These are phyloP conservation scores for Penicillium thymicola DNA, from an alignment of 2,329 filamentous ascomycete species.

Conservation along the genomic window DNA sequence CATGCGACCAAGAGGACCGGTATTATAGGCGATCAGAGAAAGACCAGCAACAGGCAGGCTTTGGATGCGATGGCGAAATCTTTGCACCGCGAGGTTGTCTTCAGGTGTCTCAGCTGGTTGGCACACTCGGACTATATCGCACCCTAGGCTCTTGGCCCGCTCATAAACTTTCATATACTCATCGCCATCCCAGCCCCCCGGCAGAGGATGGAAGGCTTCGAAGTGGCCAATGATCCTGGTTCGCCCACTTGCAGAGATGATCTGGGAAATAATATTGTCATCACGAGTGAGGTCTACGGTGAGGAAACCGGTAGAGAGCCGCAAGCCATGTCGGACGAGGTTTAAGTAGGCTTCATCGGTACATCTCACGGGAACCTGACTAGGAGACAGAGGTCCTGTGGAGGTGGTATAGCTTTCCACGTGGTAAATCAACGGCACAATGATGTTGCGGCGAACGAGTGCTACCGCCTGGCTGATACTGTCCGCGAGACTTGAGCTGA, in stretches of 20 bases:
- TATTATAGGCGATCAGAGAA: conserved; percentile 63
- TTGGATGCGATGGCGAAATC: conserved; percentile 52
- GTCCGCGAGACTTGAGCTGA: conserved; percentile 40
- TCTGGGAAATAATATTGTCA: conserved; percentile 48
- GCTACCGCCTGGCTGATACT: conserved; percentile 59
- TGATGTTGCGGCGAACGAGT: conserved; percentile 60
- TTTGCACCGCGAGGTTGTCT: conserved; percentile 61
- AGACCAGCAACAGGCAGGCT: conserved; percentile 44
- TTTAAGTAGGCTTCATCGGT: conserved; percentile 50
- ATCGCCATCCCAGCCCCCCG: conserved; percentile 55
- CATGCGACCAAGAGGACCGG: conserved; percentile 58
- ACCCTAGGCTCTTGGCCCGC: conserved; percentile 56
- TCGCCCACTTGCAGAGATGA: conserved; percentile 52
- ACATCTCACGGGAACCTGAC: conserved; percentile 24
- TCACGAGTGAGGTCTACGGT: conserved; percentile 61
- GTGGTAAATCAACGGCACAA: conserved; percentile 58
- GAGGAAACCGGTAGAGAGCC: conserved; percentile 61
- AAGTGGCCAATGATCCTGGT: conserved; percentile 63
- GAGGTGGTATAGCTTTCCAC: conserved; percentile 36
- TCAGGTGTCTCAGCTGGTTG: conserved; percentile 56
- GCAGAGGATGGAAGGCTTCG: conserved; percentile 40
- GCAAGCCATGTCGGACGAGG: conserved; percentile 58
- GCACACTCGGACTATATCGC: conserved; percentile 61
- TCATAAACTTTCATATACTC: conserved; percentile 58
- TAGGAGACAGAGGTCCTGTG: conserved; percentile 21